Conservation (phyloP, 2,329 filamentous ascomycete genomes). For the Trichoderma harzianum region DNA sequence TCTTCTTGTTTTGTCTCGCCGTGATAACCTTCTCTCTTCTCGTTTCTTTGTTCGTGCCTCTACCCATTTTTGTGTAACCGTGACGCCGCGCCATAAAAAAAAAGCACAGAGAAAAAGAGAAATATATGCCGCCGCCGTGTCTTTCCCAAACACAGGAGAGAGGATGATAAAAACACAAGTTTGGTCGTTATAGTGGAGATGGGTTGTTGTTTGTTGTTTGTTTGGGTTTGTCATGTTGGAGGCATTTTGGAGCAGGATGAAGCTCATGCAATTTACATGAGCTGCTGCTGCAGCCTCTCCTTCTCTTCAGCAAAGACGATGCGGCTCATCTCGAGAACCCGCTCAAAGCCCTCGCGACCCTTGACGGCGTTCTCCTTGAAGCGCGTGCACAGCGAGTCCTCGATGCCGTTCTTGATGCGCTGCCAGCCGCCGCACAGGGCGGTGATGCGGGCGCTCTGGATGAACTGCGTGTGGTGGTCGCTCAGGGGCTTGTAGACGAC, state of each 20-base stretch:
- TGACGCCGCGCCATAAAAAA: slow-evolving; percentile 10
- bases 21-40: neutral
- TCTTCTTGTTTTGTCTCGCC: neutral
- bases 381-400: slow-evolving; percentile 82
- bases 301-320: slow-evolving; percentile 88
- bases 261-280: neutral
- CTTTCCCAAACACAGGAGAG: slow-evolving; percentile 11
- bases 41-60: neutral
- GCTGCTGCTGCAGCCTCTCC: slow-evolving; percentile 46
- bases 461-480: slow-evolving; percentile 68
- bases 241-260: too few relatives aligned
- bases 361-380: slow-evolving; percentile 90
- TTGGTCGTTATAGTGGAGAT: slow-evolving; percentile 14
- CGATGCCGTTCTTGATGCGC: slow-evolving; percentile 92
- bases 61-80: neutral
- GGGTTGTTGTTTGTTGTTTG: neutral
- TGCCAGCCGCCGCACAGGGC: slow-evolving; percentile 96
- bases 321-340: slow-evolving; percentile 88
- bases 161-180: neutral
- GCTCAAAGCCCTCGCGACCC: slow-evolving; percentile 92
- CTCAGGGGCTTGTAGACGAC: slow-evolving; percentile 72
- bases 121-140: neutral
- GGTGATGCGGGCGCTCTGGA: slow-evolving; percentile 87
- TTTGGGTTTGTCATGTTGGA: neutral
- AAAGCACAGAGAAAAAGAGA: neutral